These are phyloP conservation scores for Fusarium tupiense DNA, from an alignment of 2,329 filamentous ascomycete species.

Conservation along the genomic window DNA sequence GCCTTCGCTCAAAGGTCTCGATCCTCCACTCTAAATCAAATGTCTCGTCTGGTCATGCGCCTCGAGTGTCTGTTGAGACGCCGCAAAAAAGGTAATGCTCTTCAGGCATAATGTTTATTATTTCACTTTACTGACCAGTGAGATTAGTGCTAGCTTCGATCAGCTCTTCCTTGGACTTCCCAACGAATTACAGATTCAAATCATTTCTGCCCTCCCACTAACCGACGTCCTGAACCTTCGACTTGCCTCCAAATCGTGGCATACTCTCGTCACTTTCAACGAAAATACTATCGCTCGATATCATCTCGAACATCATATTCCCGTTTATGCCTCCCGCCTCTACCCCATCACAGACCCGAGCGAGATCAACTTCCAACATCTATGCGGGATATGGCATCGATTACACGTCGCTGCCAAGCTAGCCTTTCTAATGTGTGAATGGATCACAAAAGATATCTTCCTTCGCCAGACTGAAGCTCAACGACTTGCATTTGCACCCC, in stretches of 20 bases:
- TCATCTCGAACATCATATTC: conserved; percentile 68
- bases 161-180: conserved; percentile 68
- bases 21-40: conserved; percentile 49
- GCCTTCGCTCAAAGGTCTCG: conserved; percentile 52
- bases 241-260: conserved; percentile 67
- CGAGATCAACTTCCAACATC: conserved; percentile 66
- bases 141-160: conserved; percentile 55
- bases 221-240: conserved; percentile 69
- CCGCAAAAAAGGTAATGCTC: conserved; percentile 48
- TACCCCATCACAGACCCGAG: conserved; percentile 63
- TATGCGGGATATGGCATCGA: conserved; percentile 73
- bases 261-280: conserved; percentile 67
- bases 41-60: conserved; percentile 19
- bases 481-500: conserved; percentile 66
- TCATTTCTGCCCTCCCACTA: conserved; percentile 68
- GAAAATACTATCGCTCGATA: conserved; percentile 70
- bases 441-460: conserved; percentile 74
- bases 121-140: not conserved
- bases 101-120: not conserved
- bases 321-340: conserved; percentile 67
- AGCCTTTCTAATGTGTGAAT: conserved; percentile 69
- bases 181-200: conserved; percentile 70
- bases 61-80: conserved; percentile 42
- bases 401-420: conserved; percentile 72
- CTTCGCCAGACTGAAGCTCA: conserved; percentile 65